Evolutionary conservation across 352 stramenopile genomes (phyloP).

Genomic region (Pythium sukuiense): DNA sequence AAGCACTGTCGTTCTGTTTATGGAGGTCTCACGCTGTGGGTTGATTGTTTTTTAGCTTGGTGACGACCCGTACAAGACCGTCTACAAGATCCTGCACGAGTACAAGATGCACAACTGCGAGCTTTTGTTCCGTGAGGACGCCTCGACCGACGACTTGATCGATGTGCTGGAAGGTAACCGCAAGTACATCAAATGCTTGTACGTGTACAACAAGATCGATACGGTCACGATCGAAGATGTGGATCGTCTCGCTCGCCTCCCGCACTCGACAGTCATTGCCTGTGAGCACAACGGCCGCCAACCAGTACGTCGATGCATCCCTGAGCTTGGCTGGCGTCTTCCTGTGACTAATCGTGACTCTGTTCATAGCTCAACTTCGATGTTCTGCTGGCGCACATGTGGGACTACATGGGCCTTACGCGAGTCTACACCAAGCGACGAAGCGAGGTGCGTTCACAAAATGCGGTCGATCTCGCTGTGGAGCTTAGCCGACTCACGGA

Average conservation of each 20-base stretch:
- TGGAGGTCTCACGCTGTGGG: conserved; percentile 1
- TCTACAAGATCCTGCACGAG: conserved; percentile 92
- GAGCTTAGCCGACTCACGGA: conserved; percentile 6
- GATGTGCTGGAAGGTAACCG: conserved; percentile 98
- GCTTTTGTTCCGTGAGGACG: conserved; percentile 97
- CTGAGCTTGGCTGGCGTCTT: neutral
- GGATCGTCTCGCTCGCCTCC: conserved; percentile 94
- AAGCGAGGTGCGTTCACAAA: conserved; percentile 55
- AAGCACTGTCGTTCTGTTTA: conserved; percentile 2
- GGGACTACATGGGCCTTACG: conserved; percentile 90
- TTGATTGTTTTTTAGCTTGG: conserved; percentile 49
- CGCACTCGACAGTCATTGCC: conserved; percentile 96
- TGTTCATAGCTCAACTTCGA: conserved; percentile 95
- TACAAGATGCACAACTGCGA: conserved; percentile 99
- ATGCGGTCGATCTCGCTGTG: neutral
- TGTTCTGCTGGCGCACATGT: conserved; percentile 85
- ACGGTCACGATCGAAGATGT: conserved; percentile 99
- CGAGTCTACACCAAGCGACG: conserved; percentile 89
- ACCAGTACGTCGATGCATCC: conserved; percentile 40
- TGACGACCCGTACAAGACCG: conserved; percentile 86
- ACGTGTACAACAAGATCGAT: conserved; percentile 99
- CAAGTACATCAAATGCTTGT: conserved; percentile 99
- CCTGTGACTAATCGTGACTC: neutral
- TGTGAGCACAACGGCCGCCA: conserved; percentile 81
- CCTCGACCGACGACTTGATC: conserved; percentile 97